Base-by-base conservation (phyloP, 2,329 filamentous ascomycete genomes). In the Pseudogymnoascus verrucosus region DNA sequence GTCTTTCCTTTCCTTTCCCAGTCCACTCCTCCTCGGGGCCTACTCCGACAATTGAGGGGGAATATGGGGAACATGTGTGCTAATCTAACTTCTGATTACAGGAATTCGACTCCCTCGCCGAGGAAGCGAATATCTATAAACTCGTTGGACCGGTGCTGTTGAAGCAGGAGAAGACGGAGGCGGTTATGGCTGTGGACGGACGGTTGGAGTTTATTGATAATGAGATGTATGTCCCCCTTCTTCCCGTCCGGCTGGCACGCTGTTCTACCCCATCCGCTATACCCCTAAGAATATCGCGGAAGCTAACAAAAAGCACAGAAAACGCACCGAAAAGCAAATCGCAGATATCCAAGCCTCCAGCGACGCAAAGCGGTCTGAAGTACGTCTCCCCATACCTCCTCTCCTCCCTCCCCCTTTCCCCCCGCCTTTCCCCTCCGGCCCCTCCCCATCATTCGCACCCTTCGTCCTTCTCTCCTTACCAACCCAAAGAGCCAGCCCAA, bases 101-200 rank as follows among this genome's bases (percentile, higher is more conserved):
- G 88, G 93, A 98, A 76, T 98, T 98, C 75, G 82, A 85, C 42
- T 82, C 83, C 62, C 81, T 98, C 65, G 84, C 87, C 70, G 88
- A 93, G 39, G 89, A 89, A 69, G 89, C 96, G 72, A 91, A 87
- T 67, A 96, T 99, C 76, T 99, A 96, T 84, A 99, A 98, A 78
- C 85, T 97, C 44, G 87, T 96, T 57, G 95, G 95, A 0, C 95
- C 95, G 0, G 90, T 98, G 5, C 79, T 99, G 39, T 77, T 99
- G 72, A 97, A 98, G 81, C 95, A 99, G 76, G 95, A 98, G 64
- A 93, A 90, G 76, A 79, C 85, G 1, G 95, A 99, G 75, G 95
- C 95, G 0, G 87, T 92, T 68, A 89, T 90, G 80, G 93, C 92
- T 0, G 95, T 99, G 16, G 91, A 96, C 70, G 91, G 91, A 19